These are phyloP conservation scores for Pueraria montana DNA, from an alignment of 306 rosid species.

Conservation along the genomic window DNA sequence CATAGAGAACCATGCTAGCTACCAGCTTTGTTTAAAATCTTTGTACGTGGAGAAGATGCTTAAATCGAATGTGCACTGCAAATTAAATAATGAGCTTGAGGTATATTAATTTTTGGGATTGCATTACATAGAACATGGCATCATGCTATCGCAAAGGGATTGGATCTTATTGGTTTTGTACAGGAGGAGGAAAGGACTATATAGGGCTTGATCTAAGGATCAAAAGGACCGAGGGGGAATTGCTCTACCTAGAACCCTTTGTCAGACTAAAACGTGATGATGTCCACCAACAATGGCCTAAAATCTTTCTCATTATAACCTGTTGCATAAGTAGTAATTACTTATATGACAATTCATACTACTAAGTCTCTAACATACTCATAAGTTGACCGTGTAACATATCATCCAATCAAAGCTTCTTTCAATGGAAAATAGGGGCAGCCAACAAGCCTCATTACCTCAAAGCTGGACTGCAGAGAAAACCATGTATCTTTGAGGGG, in stretches of 20 bases:
- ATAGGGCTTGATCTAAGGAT: slow-evolving; percentile 22
- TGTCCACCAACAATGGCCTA: slow-evolving; percentile 69
- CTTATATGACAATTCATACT: slow-evolving; percentile 43
- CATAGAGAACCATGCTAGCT: neutral
- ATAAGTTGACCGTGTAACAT: slow-evolving; percentile 69
- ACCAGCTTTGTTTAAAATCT: neutral
- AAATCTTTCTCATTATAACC: slow-evolving; percentile 44
- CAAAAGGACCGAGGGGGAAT: neutral
- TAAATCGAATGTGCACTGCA: too few relatives aligned
- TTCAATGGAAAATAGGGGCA: slow-evolving; percentile 47
- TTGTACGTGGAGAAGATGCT: neutral
- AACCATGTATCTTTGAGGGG: slow-evolving; percentile 51
- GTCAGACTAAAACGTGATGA: slow-evolving; percentile 57
- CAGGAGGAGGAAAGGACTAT: slow-evolving; percentile 13
- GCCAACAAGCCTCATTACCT: slow-evolving; percentile 44
- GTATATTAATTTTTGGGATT: neutral
- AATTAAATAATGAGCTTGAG: too few relatives aligned
- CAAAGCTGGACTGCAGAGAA: slow-evolving; percentile 52
- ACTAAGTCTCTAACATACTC: slow-evolving; percentile 36
- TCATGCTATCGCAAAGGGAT: slow-evolving; percentile 40
- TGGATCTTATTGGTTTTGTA: neutral
- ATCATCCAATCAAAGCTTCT: slow-evolving; percentile 57
- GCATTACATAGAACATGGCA: slow-evolving; percentile 50
- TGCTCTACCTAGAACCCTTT: slow-evolving; percentile 40
- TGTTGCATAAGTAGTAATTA: slow-evolving; percentile 51